Conservation (phyloP, 306 rosid species). For the Comarum palustre region DNA sequence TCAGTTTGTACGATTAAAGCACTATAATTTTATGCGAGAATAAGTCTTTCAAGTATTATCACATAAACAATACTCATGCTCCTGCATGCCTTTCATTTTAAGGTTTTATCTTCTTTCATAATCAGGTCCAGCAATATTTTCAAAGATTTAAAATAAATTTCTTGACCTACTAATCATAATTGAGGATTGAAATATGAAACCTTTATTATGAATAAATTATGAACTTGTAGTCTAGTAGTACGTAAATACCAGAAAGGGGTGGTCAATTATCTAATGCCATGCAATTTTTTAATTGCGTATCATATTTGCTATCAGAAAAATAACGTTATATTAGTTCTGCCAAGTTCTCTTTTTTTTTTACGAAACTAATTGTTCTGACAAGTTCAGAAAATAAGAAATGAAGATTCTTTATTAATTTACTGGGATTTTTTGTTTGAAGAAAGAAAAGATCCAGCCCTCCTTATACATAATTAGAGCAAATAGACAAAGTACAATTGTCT, state of each 20-base stretch:
- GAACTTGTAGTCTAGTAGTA: neutral
- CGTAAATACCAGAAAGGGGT: neutral
- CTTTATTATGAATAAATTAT: too few species aligned
- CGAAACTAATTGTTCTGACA: too few species aligned
- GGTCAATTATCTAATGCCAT: conserved; percentile 10
- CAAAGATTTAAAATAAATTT: neutral
- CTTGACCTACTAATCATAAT: conserved; percentile 11
- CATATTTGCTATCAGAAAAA: neutral
- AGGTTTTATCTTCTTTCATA: neutral
- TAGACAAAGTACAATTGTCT: conserved; percentile 16
- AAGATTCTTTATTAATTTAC: conserved; percentile 13
- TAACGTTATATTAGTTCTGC: neutral
- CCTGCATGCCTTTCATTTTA: neutral
- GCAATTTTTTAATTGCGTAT: neutral
- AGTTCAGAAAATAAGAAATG: conserved; percentile 7
- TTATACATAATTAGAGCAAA: neutral
- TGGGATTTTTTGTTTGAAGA: neutral
- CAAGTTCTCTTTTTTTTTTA: too few species aligned
- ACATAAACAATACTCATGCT: neutral
- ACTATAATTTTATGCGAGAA: neutral
- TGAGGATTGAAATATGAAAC: neutral
- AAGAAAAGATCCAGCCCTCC: conserved; percentile 1
- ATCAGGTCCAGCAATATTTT: neutral
- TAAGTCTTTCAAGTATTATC: neutral
- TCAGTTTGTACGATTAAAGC: too few species aligned